These are phyloP conservation scores for Trichoderma simmonsii DNA, from an alignment of 2,329 filamentous ascomycete genomes.

Conservation along the genomic window DNA sequence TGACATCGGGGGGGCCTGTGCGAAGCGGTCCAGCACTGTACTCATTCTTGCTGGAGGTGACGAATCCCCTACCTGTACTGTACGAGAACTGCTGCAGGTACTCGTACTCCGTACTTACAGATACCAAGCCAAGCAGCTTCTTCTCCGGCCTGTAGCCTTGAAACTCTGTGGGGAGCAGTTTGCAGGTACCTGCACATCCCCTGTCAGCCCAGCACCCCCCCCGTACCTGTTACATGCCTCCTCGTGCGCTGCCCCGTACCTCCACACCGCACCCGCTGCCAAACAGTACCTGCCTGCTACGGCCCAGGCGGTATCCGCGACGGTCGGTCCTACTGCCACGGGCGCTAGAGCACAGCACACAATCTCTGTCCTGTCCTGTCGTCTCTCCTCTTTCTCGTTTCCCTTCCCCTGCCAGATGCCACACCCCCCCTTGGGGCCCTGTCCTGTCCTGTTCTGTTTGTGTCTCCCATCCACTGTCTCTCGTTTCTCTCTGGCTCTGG, in stretches of 20 bases:
- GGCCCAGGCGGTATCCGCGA: neutral
- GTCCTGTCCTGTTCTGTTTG: constrained; percentile 21
- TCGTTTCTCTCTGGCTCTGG: constrained; percentile 30
- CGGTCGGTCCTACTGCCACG: neutral
- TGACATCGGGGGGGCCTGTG: constrained; percentile 6
- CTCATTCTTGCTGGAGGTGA: neutral
- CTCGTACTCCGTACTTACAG: neutral
- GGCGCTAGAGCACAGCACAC: constrained; percentile 1
- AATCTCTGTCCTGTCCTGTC: constrained; percentile 16
- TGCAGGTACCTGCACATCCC: constrained; percentile 4
- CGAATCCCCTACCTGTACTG: neutral
- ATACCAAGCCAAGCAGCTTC: neutral
- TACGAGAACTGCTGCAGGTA: neutral
- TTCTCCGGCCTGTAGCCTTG: neutral
- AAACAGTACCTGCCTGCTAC: neutral
- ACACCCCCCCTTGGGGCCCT: constrained; percentile 23
- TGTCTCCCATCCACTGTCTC: constrained; percentile 31
- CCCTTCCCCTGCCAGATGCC: constrained; percentile 19
- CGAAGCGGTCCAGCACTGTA: neutral
- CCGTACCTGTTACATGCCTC: neutral
- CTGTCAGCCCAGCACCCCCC: neutral
- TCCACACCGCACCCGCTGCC: neutral
- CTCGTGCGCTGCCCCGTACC: neutral
- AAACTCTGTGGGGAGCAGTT: constrained; percentile 7
- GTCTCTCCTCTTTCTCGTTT: constrained; percentile 16